Percentiles rank a stretch among this genome's conserved stretches.
Evolutionary conservation across 768 basidiomycete genomes (phyloP).

Genomic region (Suillus variegatus): DNA sequence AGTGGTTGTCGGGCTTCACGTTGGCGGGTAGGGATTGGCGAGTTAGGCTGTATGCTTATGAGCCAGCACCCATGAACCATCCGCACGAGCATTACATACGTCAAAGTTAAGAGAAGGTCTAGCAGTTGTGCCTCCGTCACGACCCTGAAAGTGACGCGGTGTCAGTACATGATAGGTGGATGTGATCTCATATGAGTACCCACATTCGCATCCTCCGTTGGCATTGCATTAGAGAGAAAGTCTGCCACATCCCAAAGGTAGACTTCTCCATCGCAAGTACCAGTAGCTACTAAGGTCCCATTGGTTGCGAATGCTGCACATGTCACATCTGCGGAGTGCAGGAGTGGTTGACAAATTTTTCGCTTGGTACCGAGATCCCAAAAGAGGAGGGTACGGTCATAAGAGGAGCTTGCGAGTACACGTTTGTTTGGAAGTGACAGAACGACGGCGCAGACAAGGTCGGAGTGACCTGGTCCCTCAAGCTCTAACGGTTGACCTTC

Average conservation of each 20-base stretch:
- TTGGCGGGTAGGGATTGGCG: neutral
- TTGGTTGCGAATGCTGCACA: neutral
- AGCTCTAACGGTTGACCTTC: neutral
- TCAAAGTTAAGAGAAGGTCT: neutral
- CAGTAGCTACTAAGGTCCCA: neutral
- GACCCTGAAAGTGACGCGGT: neutral
- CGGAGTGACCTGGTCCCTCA: neutral
- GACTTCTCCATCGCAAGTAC: neutral
- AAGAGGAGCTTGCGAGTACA: conserved; percentile 16
- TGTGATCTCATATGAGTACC: neutral
- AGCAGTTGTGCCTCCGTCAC: neutral
- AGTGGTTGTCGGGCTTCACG: neutral
- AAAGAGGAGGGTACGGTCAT: conserved; percentile 11
- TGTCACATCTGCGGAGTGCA: neutral
- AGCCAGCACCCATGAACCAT: neutral
- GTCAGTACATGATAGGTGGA: neutral
- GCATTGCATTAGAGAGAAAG: neutral
- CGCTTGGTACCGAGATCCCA: conserved; percentile 12
- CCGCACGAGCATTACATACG: neutral
- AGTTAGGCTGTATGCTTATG: neutral
- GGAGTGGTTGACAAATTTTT: conserved; percentile 10
- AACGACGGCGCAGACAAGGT: neutral
- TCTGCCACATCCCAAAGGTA: neutral
- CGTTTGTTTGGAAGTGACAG: conserved; percentile 11
- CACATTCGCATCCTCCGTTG: neutral